Evolutionary conservation across 345 rosid species (phyloP), one percentile per base, ranked within the genome.

Genomic region (Citrus medica): DNA sequence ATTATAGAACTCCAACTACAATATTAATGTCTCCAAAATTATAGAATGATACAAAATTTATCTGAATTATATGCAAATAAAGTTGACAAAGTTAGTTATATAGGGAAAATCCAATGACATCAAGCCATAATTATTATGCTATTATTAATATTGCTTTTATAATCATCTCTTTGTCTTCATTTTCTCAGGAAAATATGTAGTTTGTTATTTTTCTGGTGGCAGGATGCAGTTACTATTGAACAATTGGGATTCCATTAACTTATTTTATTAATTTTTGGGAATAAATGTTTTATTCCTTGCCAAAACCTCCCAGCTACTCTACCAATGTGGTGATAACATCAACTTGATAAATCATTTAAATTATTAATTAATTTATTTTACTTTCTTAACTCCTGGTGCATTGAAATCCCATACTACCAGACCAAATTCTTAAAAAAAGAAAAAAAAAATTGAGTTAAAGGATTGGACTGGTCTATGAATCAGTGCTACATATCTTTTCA

Each of bases 211-310:
- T 76, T 58, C 85, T 6, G 46, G 83, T 80, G 84, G 55, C 84
- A 51, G 51, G 6, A 61, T 62, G 69, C 76, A 78, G 82, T 74
- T 83, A 74, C 77, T 81, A 69, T 76, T 72, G 25, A 75, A 76
- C 66, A 78, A 74, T 78, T 14, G 33, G 74, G 83, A 79, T 80
- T 84, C 83, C 83, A 35, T n/a, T 13, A 64, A 30, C 22, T 42
- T 80, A 22, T 69, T 69, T 24, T 61, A 64, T 64, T 53, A 71
- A 53, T 53, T 80, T 72, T 2, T 62, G 77, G 69, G 87, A 83
- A 85, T 84, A 75, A 71, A 86, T 79, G 82, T 79, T 76, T 82
- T 76, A 79, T 83, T 86, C 86, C 78, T 69, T 69, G 33, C 78
- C 79, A 53, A 61, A 24, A 5, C 58, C 66, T 46, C 19, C 27